Base-by-base conservation (phyloP, 805 yeast species). In the Saturnispora bothae region DNA sequence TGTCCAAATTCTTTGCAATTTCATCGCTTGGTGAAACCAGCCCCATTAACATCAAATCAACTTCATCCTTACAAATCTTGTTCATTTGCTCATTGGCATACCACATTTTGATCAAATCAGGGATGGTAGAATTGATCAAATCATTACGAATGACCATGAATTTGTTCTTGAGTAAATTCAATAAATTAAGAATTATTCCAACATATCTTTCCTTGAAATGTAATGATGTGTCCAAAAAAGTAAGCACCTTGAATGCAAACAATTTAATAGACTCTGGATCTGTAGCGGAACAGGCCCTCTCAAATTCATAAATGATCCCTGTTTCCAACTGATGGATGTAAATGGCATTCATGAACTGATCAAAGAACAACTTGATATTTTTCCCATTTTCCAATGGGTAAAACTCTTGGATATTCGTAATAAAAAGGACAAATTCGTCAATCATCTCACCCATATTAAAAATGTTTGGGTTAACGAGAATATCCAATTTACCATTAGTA, bases 371-470 rank as follows among this genome's bases (percentile, higher is more conserved):
- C 10, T 16, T 27, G 23, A 39, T 17, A 65, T 40, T 6, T 68
- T 65, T n/a, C 56, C 51, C 14, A 47, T 46, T 2, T 48, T 43
- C 17, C 49, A 42, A 34, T 1, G 68, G 67, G 9, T 70, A 54
- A 4, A 68, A 50, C 2, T 65, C 48, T 9, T 66, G 60, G 1
- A 82, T 61, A 2, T 83, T 76, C 32, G 82, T 77, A 19, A 76
- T 64, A 50, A 83, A 84, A 10, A 76, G 60, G 34, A 84, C 65
- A 28, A 84, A 74, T 28, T 83, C 78, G 41, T 82, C 95, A 34
- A 84, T 57, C 13, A 86, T 69, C 4, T 82, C 69, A 46, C 88
- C 69, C 79, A 88, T 83, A 49, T 86, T 84, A 57, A 81, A 76
- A 13, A 85, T 69, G 50, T 76, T 76, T 2, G 84, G 76, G 1